These are phyloP conservation scores for Cryptosporidium parvum DNA, from an alignment of 169 alveolate species.

Conservation along the genomic window DNA sequence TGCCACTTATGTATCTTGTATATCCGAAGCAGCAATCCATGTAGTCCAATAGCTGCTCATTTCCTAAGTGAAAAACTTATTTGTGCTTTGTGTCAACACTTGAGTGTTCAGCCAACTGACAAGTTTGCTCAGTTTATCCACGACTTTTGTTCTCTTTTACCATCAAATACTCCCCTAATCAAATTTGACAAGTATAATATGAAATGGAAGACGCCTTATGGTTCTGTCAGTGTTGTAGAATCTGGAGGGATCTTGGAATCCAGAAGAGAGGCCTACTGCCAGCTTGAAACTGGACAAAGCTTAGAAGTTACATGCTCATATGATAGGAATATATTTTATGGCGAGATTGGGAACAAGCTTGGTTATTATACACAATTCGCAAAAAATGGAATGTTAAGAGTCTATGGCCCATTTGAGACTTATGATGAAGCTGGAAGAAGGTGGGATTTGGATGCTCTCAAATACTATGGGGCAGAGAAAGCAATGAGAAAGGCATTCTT, in stretches of 20 bases:
- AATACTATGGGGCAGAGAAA: slow-evolving; percentile 73
- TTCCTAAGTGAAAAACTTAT: slow-evolving; percentile 18
- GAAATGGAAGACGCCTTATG: slow-evolving; percentile 74
- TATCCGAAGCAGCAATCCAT: slow-evolving; percentile 19
- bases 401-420: slow-evolving; percentile 71
- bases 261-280: slow-evolving; percentile 44
- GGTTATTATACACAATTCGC: slow-evolving; percentile 71
- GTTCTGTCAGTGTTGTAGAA: slow-evolving; percentile 51
- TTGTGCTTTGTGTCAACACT: slow-evolving; percentile 32
- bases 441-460: slow-evolving; percentile 71
- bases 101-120: slow-evolving; percentile 18
- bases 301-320: slow-evolving; percentile 11
- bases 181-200: slow-evolving; percentile 52
- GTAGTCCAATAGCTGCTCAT: neutral
- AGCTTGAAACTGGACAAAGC: slow-evolving; percentile 24
- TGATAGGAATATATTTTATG: slow-evolving; percentile 68
- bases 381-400: slow-evolving; percentile 66
- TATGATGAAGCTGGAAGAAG: slow-evolving; percentile 76
- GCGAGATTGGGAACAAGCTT: slow-evolving; percentile 28
- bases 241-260: slow-evolving; percentile 69
- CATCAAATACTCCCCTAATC: slow-evolving; percentile 51
- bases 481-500: slow-evolving; percentile 64
- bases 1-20: slow-evolving; percentile 22
- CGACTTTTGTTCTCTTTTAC: slow-evolving; percentile 20
- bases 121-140: slow-evolving; percentile 40